Evolutionary conservation across 2,329 filamentous ascomycete genomes (phyloP).

Genomic region (Fusarium haematococcum): DNA sequence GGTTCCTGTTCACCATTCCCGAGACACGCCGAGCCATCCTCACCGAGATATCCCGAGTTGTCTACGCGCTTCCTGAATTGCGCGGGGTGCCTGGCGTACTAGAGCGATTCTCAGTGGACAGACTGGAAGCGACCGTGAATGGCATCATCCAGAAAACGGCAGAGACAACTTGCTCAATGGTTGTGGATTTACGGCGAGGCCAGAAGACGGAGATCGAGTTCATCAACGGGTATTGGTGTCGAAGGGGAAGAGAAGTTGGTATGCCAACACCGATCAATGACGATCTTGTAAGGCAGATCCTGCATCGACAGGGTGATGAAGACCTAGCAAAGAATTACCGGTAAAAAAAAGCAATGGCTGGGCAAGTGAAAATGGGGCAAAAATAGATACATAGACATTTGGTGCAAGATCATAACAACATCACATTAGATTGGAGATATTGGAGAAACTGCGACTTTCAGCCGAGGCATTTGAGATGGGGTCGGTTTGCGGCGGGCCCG

Average conservation of each 20-base stretch:
- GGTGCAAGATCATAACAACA: background rate
- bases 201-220: background rate
- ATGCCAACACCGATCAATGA: background rate
- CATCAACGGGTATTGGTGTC: conserved; percentile 8
- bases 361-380: background rate
- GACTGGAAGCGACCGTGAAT: background rate
- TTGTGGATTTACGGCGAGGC: background rate
- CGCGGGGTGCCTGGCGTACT: background rate
- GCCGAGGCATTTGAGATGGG: background rate
- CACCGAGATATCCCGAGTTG: background rate
- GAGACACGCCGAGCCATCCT: background rate
- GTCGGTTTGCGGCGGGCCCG: background rate
- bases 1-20: background rate
- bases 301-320: background rate
- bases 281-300: background rate
- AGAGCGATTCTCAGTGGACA: background rate
- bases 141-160: background rate
- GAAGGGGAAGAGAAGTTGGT: background rate
- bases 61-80: background rate
- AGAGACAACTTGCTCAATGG: conserved; percentile 6
- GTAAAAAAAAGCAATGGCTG: background rate
- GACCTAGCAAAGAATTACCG: background rate
- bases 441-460: background rate
- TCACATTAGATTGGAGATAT: background rate
- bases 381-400: background rate